Conservation (phyloP, 2,329 filamentous ascomycete genomes). For the Microcera coccophila region DNA sequence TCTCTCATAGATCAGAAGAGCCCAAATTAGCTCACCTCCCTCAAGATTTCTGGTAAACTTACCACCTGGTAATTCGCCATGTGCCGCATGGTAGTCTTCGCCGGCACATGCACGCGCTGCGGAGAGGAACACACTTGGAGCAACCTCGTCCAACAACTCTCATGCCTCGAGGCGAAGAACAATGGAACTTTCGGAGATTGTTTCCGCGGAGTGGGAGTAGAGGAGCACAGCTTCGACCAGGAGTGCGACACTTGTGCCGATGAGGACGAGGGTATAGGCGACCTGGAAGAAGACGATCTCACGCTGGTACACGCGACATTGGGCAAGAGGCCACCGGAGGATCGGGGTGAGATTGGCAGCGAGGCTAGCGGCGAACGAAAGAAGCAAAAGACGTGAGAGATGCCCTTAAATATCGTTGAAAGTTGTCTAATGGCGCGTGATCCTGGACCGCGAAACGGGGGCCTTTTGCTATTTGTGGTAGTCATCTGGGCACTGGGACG, state of each 20-base stretch:
- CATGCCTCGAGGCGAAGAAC: conserved; percentile 49
- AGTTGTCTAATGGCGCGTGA: too few species aligned
- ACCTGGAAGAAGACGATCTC: conserved; percentile 32
- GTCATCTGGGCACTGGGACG: too few species aligned
- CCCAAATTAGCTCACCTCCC: too few species aligned
- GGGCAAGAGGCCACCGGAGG: conserved; percentile 20
- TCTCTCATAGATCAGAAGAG: too few species aligned
- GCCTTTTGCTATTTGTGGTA: too few species aligned
- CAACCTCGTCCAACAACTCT: conserved; percentile 44
- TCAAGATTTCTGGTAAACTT: too few species aligned
- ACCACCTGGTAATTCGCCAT: too few species aligned
- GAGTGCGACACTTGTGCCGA: conserved; percentile 44
- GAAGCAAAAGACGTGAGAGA: conserved; percentile 32
- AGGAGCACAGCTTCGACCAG: conserved; percentile 46
- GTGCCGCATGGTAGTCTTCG: conserved; percentile 46
- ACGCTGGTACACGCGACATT: conserved; percentile 7
- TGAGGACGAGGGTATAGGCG: conserved; percentile 41
- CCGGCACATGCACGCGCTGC: conserved; percentile 43
- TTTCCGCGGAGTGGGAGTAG: conserved; percentile 36
- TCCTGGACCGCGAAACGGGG: too few species aligned
- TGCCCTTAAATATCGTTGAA: too few species aligned
- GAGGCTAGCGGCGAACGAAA: conserved; percentile 20
- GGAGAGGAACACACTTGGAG: conserved; percentile 39
- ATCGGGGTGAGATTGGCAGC: conserved; percentile 14
- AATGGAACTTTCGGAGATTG: conserved; percentile 44